Base-by-base conservation (phyloP, 2,329 filamentous ascomycete species). In the Diaporthe capsici region DNA sequence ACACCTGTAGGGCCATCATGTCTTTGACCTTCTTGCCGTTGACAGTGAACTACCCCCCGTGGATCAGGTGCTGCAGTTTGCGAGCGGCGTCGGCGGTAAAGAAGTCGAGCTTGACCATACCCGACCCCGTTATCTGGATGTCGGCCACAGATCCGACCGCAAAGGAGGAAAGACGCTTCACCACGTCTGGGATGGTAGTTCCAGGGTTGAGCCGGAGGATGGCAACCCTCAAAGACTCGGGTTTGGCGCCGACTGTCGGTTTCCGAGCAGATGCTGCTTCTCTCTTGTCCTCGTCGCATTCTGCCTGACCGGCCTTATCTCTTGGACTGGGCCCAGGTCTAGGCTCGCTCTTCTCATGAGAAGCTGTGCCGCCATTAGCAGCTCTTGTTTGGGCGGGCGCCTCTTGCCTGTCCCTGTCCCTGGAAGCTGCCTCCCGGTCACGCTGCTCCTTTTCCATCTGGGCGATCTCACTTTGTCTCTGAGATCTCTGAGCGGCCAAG, bases 401-500 rank as follows among this genome's bases (percentile, higher is more conserved):
- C 42, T 51, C 22, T 15, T 31, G 42, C 61, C 44, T 51, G 42
- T 67, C 61, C 10, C 20, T 34, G 28, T n/a, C 44, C 47, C 44
- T 37, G 44, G 51, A 44, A 49, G 44, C 44, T 67, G 28, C 61
- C 61, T 67, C 44, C 42, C 61, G 61, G 12, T 51, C 61, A 67
- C 61, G 25, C 42, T 34, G 61, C n/a, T 49, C 28, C 44, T 34
- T 37, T 8, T 37, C 10, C 17, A 10, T 13, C 28, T 34, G 17
- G 20, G 42, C 42, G 25, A 47, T 15, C 9, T 65, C 61, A 17
- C 17, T 47, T 47, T 49, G 42, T 13, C 17, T 65, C 42, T 44
- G 42, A 20, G 10, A 39, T 39, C 37, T 39, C 37, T 39, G 37
- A 39, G 42, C 61, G 61, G 25, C 61, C 39, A 20, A 20, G n/a